Percentiles rank a stretch among this genome's conserved stretches.
These are phyloP conservation scores for Hericium alpestre DNA, from an alignment of 768 basidiomycete species.

Conservation along the genomic window DNA sequence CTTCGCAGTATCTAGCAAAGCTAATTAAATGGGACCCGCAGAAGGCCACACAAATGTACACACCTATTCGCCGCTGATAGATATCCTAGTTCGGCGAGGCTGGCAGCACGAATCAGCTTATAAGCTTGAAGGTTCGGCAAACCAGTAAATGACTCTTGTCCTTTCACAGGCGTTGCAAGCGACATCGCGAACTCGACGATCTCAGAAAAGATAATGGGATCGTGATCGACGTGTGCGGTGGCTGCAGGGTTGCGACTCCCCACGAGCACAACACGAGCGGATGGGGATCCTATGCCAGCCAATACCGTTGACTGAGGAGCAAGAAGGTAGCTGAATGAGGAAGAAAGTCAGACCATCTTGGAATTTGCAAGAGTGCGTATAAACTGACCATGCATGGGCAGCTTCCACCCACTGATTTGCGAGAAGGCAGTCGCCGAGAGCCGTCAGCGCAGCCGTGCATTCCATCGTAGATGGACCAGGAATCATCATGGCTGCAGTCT, in stretches of 20 bases:
- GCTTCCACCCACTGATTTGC: slow-evolving; percentile 69
- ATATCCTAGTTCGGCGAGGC: slow-evolving; percentile 75
- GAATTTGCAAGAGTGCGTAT: neutral
- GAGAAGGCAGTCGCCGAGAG: slow-evolving; percentile 75
- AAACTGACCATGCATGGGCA: slow-evolving; percentile 80
- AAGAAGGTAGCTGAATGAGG: slow-evolving; percentile 59
- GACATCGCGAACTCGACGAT: slow-evolving; percentile 86
- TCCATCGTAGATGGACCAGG: slow-evolving; percentile 61
- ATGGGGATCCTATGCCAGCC: slow-evolving; percentile 56
- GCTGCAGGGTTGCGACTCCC: slow-evolving; percentile 50
- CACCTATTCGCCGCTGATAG: slow-evolving; percentile 68
- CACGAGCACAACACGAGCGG: slow-evolving; percentile 59
- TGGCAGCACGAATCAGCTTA: slow-evolving; percentile 66
- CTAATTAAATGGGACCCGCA: neutral
- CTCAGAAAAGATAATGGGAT: slow-evolving; percentile 79
- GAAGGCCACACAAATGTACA: slow-evolving; percentile 4
- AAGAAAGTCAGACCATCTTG: neutral
- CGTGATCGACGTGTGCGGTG: slow-evolving; percentile 52
- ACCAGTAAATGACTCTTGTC: slow-evolving; percentile 78
- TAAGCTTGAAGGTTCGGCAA: slow-evolving; percentile 83
- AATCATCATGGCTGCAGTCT: slow-evolving; percentile 75
- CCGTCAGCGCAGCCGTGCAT: slow-evolving; percentile 63
- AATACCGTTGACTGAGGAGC: slow-evolving; percentile 72
- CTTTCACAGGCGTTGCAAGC: slow-evolving; percentile 59
- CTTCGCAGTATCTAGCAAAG: slow-evolving; percentile 81